These are phyloP conservation scores for Vinca major DNA, from an alignment of 305 asterid genomes.

Conservation along the genomic window DNA sequence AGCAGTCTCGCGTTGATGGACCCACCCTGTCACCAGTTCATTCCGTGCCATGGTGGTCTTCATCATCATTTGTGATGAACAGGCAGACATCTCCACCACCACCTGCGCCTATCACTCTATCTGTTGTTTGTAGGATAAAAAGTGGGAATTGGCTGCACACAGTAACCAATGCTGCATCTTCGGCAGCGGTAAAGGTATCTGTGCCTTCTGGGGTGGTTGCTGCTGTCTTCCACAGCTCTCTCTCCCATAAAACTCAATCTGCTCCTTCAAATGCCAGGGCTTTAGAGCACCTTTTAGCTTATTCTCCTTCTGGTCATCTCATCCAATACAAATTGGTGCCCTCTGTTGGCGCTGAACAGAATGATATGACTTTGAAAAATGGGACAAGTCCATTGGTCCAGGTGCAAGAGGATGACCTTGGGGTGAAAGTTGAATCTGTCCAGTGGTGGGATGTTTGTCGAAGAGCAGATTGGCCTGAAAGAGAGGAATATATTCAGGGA, in stretches of 20 bases:
- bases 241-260: constrained; percentile 30
- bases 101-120: constrained; percentile 55
- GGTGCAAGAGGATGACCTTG: constrained; percentile 59
- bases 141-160: constrained; percentile 68
- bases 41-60: constrained; percentile 82
- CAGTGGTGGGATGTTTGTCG: constrained; percentile 99
- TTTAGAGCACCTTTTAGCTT: constrained; percentile 76
- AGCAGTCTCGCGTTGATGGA: constrained; percentile 40
- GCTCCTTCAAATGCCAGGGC: constrained; percentile 28
- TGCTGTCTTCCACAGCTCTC: constrained; percentile 71
- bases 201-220: constrained; percentile 85
- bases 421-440: constrained; percentile 74
- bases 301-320: constrained; percentile 82
- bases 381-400: constrained; percentile 43
- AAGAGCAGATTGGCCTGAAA: constrained; percentile 83
- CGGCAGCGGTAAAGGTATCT: constrained; percentile 66
- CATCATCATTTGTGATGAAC: constrained; percentile 51
- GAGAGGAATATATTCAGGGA: constrained; percentile 65
- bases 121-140: constrained; percentile 72
- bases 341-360: constrained; percentile 48
- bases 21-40: constrained; percentile 43
- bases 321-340: constrained; percentile 76
- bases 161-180: constrained; percentile 89
- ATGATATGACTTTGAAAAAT: constrained; percentile 33
- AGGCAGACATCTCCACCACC: constrained; percentile 53